These are phyloP conservation scores for Candida sakaeoensis DNA, from an alignment of 805 yeast species.

Conservation along the genomic window DNA sequence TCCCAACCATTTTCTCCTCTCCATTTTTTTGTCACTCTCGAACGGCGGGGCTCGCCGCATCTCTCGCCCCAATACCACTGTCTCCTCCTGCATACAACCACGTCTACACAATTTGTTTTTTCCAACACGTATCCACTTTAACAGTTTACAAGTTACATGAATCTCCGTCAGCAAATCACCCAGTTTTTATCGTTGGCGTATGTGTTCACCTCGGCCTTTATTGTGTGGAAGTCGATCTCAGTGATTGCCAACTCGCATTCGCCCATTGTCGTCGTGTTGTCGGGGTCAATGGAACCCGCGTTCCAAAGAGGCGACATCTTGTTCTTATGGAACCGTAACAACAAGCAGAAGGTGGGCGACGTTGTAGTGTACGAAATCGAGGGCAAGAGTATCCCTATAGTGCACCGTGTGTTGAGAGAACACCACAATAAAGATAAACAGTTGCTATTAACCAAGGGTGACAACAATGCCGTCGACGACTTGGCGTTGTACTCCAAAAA, in stretches of 20 bases:
- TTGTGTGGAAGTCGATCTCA: constrained; percentile 84
- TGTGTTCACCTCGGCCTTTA: constrained; percentile 83
- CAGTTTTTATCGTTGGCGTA: constrained; percentile 71
- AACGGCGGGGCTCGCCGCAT: no score
- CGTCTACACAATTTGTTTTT: no score
- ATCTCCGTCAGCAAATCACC: constrained; percentile 55
- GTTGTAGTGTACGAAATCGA: constrained; percentile 86
- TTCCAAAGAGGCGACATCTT: constrained; percentile 96
- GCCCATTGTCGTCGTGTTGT: constrained; percentile 92
- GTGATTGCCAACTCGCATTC: constrained; percentile 78
- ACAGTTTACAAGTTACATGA: no score
- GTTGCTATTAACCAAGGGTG: constrained; percentile 87
- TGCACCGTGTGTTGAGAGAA: constrained; percentile 87
- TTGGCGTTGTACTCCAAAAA: constrained; percentile 75
- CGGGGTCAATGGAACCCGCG: constrained; percentile 99
- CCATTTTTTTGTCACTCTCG: no score
- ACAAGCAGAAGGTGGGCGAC: constrained; percentile 74
- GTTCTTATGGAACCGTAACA: constrained; percentile 83
- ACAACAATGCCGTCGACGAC: constrained; percentile 91
- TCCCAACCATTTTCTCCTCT: no score
- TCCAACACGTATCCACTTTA: no score
- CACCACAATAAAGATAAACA: constrained; percentile 63
- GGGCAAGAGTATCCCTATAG: constrained; percentile 87
- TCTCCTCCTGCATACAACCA: no score
- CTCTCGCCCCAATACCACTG: no score